A percentile compares a stretch with the other conserved stretches of the same genome.
Evolutionary conservation across 805 yeast species (phyloP).

Genomic region (Wilhelminamyces savonicus): DNA sequence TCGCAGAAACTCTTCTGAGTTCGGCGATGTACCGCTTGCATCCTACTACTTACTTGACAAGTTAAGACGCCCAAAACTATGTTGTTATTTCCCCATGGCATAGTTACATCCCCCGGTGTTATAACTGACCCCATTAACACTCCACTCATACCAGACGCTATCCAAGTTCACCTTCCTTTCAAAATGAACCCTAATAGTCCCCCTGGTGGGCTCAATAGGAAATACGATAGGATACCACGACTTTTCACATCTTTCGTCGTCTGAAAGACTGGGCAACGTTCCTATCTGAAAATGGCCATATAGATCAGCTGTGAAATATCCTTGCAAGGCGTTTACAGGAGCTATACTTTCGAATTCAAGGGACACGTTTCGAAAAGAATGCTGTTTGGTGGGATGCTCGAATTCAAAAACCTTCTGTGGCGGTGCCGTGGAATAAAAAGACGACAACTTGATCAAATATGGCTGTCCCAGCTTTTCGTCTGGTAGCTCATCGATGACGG

Average conservation of each 20-base stretch:
- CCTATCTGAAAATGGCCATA: slow-evolving; percentile 53
- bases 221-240: slow-evolving; percentile 37
- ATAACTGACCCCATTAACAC: slow-evolving; percentile 10
- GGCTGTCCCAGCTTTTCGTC: slow-evolving; percentile 9
- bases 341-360: slow-evolving; percentile 45
- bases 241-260: slow-evolving; percentile 14
- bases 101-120: slow-evolving; percentile 12
- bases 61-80: no score
- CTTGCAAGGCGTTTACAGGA: slow-evolving; percentile 66
- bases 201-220: slow-evolving; percentile 15
- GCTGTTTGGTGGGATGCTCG: slow-evolving; percentile 55
- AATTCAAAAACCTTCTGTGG: slow-evolving; percentile 56
- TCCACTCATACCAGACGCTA: slow-evolving; percentile 22
- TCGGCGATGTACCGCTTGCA: no score
- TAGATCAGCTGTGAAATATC: slow-evolving; percentile 67
- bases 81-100: no score
- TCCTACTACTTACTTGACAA: no score
- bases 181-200: slow-evolving; percentile 7
- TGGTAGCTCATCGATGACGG: slow-evolving; percentile 12
- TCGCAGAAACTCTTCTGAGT: no score
- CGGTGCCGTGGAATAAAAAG: slow-evolving; percentile 21
- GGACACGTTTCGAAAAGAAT: no score
- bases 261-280: slow-evolving; percentile 17
- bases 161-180: slow-evolving; percentile 3
- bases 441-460: slow-evolving; percentile 14